Conservation (phyloP, 352 stramenopile species). For the Phytophthora idaei region DNA sequence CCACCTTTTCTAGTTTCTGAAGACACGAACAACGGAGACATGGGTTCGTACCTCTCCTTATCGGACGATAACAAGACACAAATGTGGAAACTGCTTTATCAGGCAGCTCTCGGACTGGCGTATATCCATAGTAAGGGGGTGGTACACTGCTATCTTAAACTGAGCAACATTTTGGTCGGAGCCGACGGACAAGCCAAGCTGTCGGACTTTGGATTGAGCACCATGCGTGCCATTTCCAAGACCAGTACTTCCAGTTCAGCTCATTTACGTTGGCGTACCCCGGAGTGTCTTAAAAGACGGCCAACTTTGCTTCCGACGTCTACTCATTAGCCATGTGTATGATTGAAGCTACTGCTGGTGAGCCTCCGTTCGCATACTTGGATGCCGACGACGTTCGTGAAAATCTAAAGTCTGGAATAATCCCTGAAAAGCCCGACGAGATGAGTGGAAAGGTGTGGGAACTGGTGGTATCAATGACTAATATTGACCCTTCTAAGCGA, state of each 20-base stretch:
- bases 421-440: constrained; percentile 3
- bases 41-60: constrained; percentile 15
- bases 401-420: not conserved
- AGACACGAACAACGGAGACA: constrained; percentile 27
- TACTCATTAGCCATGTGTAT: constrained; percentile 18
- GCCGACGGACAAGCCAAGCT: constrained; percentile 9
- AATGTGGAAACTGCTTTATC: constrained; percentile 32
- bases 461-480: constrained; percentile 1
- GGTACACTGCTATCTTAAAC: constrained; percentile 27
- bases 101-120: constrained; percentile 44
- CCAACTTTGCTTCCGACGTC: constrained; percentile 5
- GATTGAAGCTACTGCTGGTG: constrained; percentile 8
- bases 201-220: constrained; percentile 5
- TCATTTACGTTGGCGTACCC: constrained; percentile 2
- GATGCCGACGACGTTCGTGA: constrained; percentile 4
- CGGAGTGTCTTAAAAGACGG: constrained; percentile 6
- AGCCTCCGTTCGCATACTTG: constrained; percentile 4
- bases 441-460: constrained; percentile 3
- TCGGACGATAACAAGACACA: constrained; percentile 6
- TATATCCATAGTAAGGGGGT: constrained; percentile 29
- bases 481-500: constrained; percentile 1
- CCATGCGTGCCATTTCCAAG: not conserved
- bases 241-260: not conserved
- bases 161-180: constrained; percentile 33
- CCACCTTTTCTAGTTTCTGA: constrained; percentile 37